Evolutionary conservation across 768 basidiomycete species (phyloP).

Genomic region (Hebeloma cylindrosporum): DNA sequence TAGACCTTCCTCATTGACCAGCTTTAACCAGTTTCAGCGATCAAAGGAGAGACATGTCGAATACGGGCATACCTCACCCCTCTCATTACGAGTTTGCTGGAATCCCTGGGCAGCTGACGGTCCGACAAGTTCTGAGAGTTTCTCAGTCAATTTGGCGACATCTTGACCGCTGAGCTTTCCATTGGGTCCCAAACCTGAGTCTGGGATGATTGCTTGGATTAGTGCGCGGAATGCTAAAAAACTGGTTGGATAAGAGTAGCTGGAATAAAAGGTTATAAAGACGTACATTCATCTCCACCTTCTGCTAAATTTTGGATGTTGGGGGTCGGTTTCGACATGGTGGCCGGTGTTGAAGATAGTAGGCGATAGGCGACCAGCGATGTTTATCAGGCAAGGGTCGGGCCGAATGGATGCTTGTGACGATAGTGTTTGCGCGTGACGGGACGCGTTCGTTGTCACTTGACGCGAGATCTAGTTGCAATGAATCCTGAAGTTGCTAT

Average conservation of each 20-base stretch:
- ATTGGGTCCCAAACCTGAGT: constrained; percentile 19
- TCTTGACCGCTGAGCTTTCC: constrained; percentile 47
- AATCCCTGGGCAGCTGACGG: constrained; percentile 34
- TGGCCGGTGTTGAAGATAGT: background rate
- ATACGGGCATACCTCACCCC: constrained; percentile 58
- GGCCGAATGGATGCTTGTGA: too few relatives aligned
- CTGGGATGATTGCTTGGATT: constrained; percentile 40
- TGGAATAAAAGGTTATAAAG: background rate
- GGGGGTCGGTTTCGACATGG: constrained; percentile 19
- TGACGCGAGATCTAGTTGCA: too few relatives aligned
- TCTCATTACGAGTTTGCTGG: constrained; percentile 44
- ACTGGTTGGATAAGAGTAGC: background rate
- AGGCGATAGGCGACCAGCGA: background rate
- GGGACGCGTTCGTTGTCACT: background rate
- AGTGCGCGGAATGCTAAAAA: constrained; percentile 40
- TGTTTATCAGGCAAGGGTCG: background rate
- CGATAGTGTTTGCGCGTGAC: constrained; percentile 1
- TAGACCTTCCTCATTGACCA: constrained; percentile 74
- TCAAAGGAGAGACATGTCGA: constrained; percentile 20
- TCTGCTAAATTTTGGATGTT: constrained; percentile 26
- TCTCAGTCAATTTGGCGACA: constrained; percentile 55
- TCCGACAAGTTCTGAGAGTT: constrained; percentile 57
- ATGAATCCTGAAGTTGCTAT: too few relatives aligned
- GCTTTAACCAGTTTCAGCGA: constrained; percentile 37
- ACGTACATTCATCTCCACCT: constrained; percentile 31